Percentiles rank a stretch among this genome's conserved stretches.
phyloP scores from a whole-genome alignment of 441 rosid species.

The Capsella rubella region DNA sequence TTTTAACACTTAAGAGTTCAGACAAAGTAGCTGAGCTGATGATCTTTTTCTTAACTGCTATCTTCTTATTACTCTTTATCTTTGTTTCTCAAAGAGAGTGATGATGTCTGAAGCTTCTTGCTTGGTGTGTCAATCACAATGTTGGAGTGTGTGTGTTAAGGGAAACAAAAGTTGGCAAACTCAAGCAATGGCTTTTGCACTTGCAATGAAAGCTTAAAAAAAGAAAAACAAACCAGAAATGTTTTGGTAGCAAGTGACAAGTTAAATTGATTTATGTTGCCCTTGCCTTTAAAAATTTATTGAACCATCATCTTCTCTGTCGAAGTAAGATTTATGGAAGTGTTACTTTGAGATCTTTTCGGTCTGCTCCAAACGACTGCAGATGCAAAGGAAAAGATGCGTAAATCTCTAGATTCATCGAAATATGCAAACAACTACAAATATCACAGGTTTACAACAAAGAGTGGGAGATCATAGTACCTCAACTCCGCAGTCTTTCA shows the following conservation, averaged over 20 bases:
- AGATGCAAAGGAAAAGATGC: conserved; percentile 11
- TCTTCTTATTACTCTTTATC: conserved; percentile 21
- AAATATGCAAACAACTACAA: background rate
- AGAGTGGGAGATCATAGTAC: conserved; percentile 48
- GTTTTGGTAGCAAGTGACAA: conserved; percentile 31
- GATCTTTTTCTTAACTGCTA: conserved; percentile 12
- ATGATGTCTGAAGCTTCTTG: conserved; percentile 16
- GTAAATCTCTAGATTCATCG: conserved; percentile 26
- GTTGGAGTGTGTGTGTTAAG: background rate
- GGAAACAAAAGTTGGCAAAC: conserved; percentile 7
- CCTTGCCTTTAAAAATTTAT: conserved; percentile 32
- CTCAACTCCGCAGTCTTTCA: conserved; percentile 78
- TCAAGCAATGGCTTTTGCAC: conserved; percentile 35
- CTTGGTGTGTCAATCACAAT: conserved; percentile 27
- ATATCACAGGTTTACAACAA: background rate
- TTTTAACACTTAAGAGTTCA: background rate
- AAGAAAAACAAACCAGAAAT: conserved; percentile 1
- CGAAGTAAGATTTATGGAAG: conserved; percentile 55
- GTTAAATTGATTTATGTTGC: conserved; percentile 19
- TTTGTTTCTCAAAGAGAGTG: conserved; percentile 14
- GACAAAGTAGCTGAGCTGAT: conserved; percentile 17
- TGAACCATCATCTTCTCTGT: conserved; percentile 12
- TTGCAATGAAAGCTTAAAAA: background rate
- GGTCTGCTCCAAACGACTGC: conserved; percentile 89
- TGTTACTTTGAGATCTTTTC: conserved; percentile 75